Percentiles rank a stretch among this genome's conserved stretches.
These are phyloP conservation scores for Colletotrichum camelliae DNA, from an alignment of 2,329 filamentous ascomycete species.

Conservation along the genomic window DNA sequence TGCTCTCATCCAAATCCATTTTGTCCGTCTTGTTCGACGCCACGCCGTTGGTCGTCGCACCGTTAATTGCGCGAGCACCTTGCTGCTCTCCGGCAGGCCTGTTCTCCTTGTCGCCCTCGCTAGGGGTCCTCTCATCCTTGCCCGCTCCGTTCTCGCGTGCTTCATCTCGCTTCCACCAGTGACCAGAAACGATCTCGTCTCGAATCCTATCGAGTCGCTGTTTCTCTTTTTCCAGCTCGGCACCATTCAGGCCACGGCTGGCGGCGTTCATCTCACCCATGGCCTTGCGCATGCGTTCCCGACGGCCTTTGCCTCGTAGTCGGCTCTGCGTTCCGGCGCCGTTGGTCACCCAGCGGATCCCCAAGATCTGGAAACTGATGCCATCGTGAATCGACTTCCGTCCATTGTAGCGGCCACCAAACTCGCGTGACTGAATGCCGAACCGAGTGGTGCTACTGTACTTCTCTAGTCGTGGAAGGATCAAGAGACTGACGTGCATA, in stretches of 20 bases:
- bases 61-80: neutral
- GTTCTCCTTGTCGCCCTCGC: conserved; percentile 56
- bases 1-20: neutral
- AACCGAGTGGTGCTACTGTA: conserved; percentile 79
- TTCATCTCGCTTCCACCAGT: conserved; percentile 37
- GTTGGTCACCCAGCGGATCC: conserved; percentile 82
- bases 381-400: conserved; percentile 71
- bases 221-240: conserved; percentile 14
- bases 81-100: conserved; percentile 26
- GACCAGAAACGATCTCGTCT: conserved; percentile 35
- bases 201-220: conserved; percentile 26
- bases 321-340: conserved; percentile 68
- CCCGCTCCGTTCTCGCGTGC: conserved; percentile 27
- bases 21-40: neutral
- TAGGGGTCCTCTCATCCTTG: conserved; percentile 32
- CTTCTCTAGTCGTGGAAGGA: conserved; percentile 79
- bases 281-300: conserved; percentile 62
- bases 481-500: conserved; percentile 83
- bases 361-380: conserved; percentile 84
- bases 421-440: conserved; percentile 83
- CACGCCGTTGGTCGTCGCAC: neutral
- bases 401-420: conserved; percentile 61
- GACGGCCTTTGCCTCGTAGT: conserved; percentile 58
- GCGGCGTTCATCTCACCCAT: conserved; percentile 55
- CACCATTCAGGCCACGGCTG: conserved; percentile 17